A percentile compares a stretch with the other conserved stretches of the same genome.
phyloP scores from a whole-genome alignment of 768 basidiomycete species.

The Mycena indigotica region DNA sequence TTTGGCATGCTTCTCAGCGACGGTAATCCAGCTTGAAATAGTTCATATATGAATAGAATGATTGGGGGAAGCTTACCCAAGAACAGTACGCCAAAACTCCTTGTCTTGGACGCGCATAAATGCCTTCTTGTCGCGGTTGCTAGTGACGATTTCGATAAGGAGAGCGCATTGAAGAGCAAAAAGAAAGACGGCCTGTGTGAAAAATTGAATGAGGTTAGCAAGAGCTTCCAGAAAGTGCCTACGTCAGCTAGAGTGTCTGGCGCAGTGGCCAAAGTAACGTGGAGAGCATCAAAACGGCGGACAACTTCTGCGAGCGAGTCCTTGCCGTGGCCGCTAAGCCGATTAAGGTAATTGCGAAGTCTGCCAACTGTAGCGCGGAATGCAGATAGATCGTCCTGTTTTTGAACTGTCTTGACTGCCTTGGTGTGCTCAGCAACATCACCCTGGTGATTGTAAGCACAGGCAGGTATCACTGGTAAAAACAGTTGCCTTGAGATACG shows the following conservation, averaged over 20 bases:
- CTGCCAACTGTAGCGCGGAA: not conserved
- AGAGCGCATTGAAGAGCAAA: not conserved
- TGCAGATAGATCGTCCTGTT: not conserved
- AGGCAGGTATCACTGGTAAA: no score
- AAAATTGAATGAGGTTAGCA: not conserved
- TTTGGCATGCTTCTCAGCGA: slow-evolving; percentile 1
- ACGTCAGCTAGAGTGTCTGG: not conserved
- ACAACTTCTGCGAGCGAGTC: not conserved
- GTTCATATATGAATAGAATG: not conserved
- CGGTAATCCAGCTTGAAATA: not conserved
- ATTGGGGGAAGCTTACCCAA: not conserved
- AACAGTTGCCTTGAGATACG: not conserved
- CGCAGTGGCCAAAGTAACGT: not conserved
- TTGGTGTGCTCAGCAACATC: not conserved
- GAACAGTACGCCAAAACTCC: not conserved
- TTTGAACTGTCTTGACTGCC: slow-evolving; percentile 1
- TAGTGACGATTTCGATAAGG: slow-evolving; percentile 1
- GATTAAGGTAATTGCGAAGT: not conserved
- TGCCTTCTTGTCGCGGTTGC: not conserved
- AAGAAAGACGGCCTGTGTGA: not conserved
- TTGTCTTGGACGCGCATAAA: not conserved
- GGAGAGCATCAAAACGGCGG: not conserved
- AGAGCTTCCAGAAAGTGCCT: not conserved
- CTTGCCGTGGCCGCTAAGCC: not conserved
- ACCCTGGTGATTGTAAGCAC: no score